Evolutionary conservation across 2,329 filamentous ascomycete genomes (phyloP).

Genomic region (Juglanconis juglandina): DNA sequence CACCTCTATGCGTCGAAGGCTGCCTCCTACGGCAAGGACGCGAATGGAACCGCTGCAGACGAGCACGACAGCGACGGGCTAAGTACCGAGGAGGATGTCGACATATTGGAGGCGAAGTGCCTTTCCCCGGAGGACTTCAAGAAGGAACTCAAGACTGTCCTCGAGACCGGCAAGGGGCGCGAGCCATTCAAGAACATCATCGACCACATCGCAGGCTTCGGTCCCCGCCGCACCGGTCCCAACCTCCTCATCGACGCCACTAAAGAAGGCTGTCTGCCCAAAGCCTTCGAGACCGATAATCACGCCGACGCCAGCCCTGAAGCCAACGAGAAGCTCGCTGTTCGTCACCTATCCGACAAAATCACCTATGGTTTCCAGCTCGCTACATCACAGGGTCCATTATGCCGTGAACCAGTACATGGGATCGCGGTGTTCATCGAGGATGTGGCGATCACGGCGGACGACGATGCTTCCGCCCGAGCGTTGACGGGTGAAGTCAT

Average conservation of each 20-base stretch:
- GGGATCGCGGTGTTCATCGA: slow-evolving; percentile 90
- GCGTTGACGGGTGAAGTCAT: slow-evolving; percentile 91
- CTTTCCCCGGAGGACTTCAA: slow-evolving; percentile 76
- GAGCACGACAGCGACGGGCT: slow-evolving; percentile 34
- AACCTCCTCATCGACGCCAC: slow-evolving; percentile 89
- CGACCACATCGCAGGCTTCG: slow-evolving; percentile 84
- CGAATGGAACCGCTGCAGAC: slow-evolving; percentile 40
- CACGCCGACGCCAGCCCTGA: slow-evolving; percentile 31
- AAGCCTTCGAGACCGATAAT: slow-evolving; percentile 55
- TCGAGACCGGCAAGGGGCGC: slow-evolving; percentile 69
- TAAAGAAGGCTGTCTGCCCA: slow-evolving; percentile 64
- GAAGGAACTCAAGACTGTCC: slow-evolving; percentile 62
- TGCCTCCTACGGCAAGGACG: slow-evolving; percentile 32
- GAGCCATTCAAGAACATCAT: slow-evolving; percentile 76
- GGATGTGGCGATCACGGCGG: slow-evolving; percentile 62
- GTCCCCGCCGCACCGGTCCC: slow-evolving; percentile 77
- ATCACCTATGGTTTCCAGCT: slow-evolving; percentile 93
- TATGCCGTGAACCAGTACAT: slow-evolving; percentile 91
- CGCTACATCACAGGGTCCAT: slow-evolving; percentile 79
- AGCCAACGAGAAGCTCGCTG: slow-evolving; percentile 49
- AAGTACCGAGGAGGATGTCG: slow-evolving; percentile 50
- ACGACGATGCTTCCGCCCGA: slow-evolving; percentile 49
- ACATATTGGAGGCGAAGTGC: slow-evolving; percentile 56
- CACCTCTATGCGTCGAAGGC: slow-evolving; percentile 61
- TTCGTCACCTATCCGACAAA: slow-evolving; percentile 79